Evolutionary conservation across 2,329 filamentous ascomycete species (phyloP).

Genomic region (Hypomyces rosellus): DNA sequence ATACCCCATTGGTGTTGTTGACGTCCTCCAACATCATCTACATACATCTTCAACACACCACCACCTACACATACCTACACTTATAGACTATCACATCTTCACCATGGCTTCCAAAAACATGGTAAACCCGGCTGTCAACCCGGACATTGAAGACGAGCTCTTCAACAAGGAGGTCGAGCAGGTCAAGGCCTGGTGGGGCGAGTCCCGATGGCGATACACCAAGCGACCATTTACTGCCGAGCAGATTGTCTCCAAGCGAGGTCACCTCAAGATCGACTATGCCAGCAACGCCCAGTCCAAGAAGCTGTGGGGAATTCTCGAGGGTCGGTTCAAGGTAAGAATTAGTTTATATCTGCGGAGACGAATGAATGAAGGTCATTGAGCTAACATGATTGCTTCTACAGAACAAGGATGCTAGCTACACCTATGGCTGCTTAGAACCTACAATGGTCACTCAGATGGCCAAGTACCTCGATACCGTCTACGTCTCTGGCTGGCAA

Average conservation of each 20-base stretch:
- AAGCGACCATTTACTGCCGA: slow-evolving; percentile 91
- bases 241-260: slow-evolving; percentile 93
- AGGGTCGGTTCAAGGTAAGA: slow-evolving; percentile 74
- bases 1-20: background rate
- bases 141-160: slow-evolving; percentile 54
- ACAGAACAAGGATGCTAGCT: slow-evolving; percentile 77
- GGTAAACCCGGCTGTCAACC: slow-evolving; percentile 51
- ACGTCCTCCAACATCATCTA: background rate
- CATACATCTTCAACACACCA: too few species aligned
- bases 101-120: slow-evolving; percentile 59
- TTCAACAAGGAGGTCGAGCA: slow-evolving; percentile 79
- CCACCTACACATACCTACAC: background rate
- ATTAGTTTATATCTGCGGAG: background rate
- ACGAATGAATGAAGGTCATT: background rate
- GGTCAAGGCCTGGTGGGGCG: slow-evolving; percentile 91
- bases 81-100: slow-evolving; percentile 8
- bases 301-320: slow-evolving; percentile 90
- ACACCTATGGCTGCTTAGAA: slow-evolving; percentile 94
- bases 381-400: background rate
- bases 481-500: slow-evolving; percentile 99
- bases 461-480: slow-evolving; percentile 97
- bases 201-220: slow-evolving; percentile 87
- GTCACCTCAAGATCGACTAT: slow-evolving; percentile 84
- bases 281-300: slow-evolving; percentile 83
- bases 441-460: slow-evolving; percentile 99